Conservation (phyloP, 148 eudicot genomes). For the Camellia japonica region DNA sequence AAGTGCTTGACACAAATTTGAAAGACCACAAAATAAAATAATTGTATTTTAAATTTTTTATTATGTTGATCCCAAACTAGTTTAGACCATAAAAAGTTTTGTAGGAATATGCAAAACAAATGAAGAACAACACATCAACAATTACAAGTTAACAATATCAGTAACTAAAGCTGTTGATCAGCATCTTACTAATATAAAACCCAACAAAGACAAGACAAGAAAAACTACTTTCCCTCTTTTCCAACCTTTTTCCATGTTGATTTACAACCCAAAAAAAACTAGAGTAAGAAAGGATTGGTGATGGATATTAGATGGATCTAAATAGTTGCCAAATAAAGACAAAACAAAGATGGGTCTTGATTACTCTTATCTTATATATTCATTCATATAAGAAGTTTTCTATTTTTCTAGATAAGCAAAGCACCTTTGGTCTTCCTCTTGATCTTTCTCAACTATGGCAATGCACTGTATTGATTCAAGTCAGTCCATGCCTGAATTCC, state of each 20-base stretch:
- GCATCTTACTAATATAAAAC: slow-evolving; percentile 6
- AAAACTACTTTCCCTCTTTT: neutral
- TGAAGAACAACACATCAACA: neutral
- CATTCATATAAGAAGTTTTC: neutral
- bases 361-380: neutral
- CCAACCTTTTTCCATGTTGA: neutral
- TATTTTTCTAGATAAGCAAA: neutral
- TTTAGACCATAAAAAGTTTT: neutral
- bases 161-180: slow-evolving; percentile 1
- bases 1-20: too few relatives aligned
- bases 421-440: neutral
- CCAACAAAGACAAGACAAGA: neutral
- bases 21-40: too few relatives aligned
- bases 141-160: neutral
- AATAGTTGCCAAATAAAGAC: neutral
- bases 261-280: neutral
- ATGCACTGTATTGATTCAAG: slow-evolving; percentile 38
- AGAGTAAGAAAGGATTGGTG: neutral
- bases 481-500: slow-evolving; percentile 49
- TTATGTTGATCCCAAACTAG: too few relatives aligned
- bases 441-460: slow-evolving; percentile 31
- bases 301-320: neutral
- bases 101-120: neutral
- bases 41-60: too few relatives aligned
- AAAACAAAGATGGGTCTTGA: neutral